phyloP scores from a whole-genome alignment of 2,329 filamentous ascomycete species.

The Pestalotiopsis sp. region DNA sequence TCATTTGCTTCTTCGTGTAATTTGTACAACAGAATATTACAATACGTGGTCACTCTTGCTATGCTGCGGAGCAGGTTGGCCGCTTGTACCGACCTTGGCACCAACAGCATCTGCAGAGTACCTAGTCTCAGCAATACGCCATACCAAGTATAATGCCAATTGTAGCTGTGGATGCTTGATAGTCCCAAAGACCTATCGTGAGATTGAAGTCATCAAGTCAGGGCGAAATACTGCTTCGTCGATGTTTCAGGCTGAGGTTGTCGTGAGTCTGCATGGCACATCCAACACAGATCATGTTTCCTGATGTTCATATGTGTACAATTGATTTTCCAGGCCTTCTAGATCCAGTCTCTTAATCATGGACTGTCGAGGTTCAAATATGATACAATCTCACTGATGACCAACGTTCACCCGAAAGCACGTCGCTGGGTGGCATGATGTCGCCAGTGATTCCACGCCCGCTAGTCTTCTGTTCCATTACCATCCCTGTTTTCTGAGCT shows the following conservation, averaged over 20 bases:
- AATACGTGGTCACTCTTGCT: no score
- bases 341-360: background rate
- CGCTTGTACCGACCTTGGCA: no score
- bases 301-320: slow-evolving; percentile 4
- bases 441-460: background rate
- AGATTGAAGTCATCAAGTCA: no score
- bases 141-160: no score
- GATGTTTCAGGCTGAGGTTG: background rate
- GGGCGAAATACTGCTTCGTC: background rate
- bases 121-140: no score
- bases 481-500: slow-evolving; percentile 80
- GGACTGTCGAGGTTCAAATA: background rate
- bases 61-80: no score
- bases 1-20: no score
- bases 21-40: no score
- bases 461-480: slow-evolving; percentile 37
- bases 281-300: background rate
- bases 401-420: background rate
- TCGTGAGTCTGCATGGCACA: background rate
- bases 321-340: slow-evolving; percentile 3
- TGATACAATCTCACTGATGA: background rate
- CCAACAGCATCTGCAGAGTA: no score
- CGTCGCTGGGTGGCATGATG: background rate
- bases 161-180: no score
- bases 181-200: no score